These are phyloP conservation scores for Aspergillus japonicus DNA, from an alignment of 2,329 filamentous ascomycete species.

Conservation along the genomic window DNA sequence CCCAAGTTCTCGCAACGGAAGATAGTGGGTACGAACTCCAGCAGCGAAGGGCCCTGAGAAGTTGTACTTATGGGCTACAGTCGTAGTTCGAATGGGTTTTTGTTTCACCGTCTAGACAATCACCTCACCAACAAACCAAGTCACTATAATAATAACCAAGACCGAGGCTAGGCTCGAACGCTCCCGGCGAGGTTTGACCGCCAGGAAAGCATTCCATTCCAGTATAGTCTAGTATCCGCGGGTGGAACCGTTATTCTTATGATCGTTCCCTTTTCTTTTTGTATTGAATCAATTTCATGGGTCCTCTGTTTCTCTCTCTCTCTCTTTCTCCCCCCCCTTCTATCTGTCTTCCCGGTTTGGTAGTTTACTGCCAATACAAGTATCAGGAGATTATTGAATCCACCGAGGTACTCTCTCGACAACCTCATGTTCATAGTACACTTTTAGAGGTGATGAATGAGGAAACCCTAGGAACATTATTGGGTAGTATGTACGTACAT, in stretches of 20 bases:
- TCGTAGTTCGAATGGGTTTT: background rate
- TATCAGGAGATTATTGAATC: background rate
- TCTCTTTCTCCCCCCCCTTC: no score
- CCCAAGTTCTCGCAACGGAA: background rate
- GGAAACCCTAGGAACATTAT: background rate
- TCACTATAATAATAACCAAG: conserved; percentile 5
- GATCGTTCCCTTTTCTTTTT: background rate
- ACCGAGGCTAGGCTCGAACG: conserved; percentile 21
- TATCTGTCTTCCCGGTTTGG: background rate
- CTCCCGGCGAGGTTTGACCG: conserved; percentile 21
- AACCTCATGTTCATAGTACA: background rate
- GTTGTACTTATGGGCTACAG: background rate
- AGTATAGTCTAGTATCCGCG: conserved; percentile 16
- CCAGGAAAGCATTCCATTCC: conserved; percentile 19
- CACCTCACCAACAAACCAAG: conserved; percentile 10
- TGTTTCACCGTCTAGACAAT: conserved; percentile 5
- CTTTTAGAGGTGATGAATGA: background rate
- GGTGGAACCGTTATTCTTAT: conserved; percentile 19
- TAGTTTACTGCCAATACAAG: background rate
- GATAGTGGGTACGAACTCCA: background rate
- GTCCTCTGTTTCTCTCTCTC: background rate
- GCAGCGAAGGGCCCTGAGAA: background rate
- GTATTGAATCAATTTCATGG: no score
- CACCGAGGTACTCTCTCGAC: background rate
- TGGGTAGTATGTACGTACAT: no score